Evolutionary conservation across 768 basidiomycete species (phyloP), one percentile per base, ranked within the genome.

Genomic region (Podaxis sp.): DNA sequence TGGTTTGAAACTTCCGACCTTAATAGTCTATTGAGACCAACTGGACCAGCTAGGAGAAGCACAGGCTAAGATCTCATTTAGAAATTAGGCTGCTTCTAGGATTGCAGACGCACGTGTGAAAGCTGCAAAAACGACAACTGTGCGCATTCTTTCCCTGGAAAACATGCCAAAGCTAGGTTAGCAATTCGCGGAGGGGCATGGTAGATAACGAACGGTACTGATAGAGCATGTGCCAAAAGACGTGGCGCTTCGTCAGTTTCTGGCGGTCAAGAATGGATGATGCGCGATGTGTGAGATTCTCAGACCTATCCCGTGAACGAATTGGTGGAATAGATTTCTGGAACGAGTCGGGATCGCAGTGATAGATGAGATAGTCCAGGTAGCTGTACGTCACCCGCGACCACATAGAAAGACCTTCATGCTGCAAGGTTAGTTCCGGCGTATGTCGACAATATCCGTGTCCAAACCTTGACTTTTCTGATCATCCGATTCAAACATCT

Each of bases 291-390:
- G 67, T 70, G n/a, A 74, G 43, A 63, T 69, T 13, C 13, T 66
- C 61, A 2, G 70, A 66, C 55, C 62, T 55, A 62, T 90, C 88
- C 58, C 84, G 82, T 64, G 88, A 86, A 4, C 83, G 82, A 72
- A 90, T 81, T 2, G 84, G 85, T 15, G 87, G 87, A 46, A 88
- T 73, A 54, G 86, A 69, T 46, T 88, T 85, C 1, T 86, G 66
- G 66, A 82, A 82, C 3, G 76, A 63, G n/a, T 78, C 68, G n/a
- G 74, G 70, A 63, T 77, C 76, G 0, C 79, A 83, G 9, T 72
- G 66, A 57, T 75, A 75, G 22, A 88, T 73, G 36, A 82, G 70
- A 3, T 77, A 76, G 64, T 89, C 84, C 63, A 89, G 72, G 73
- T 80, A 90, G n/a, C 74, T 71, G 68, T 79, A 88, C 3, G 77